These are phyloP conservation scores for Fusarium avenaceum DNA, from an alignment of 2,329 filamentous ascomycete genomes.

Conservation along the genomic window DNA sequence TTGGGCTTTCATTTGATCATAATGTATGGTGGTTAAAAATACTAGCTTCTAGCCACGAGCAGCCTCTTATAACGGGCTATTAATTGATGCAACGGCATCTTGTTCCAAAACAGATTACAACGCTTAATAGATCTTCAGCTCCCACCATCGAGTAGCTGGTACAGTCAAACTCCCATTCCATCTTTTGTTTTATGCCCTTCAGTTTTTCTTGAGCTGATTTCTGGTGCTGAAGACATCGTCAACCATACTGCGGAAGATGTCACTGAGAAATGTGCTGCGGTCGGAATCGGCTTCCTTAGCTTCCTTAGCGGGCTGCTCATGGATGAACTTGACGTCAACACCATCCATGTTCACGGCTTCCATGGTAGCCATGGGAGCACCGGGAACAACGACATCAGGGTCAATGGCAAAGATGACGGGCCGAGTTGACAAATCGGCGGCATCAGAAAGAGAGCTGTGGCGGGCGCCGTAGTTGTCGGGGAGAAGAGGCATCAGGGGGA, in stretches of 20 bases:
- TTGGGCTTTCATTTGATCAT: constrained; percentile 32
- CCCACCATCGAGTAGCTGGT: constrained; percentile 22
- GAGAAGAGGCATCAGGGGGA: constrained; percentile 70
- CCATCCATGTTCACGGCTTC: constrained; percentile 70
- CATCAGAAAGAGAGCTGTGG: constrained; percentile 59
- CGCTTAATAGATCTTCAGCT: constrained; percentile 42
- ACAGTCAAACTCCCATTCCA: constrained; percentile 8
- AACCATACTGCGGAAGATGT: constrained; percentile 70
- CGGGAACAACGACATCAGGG: constrained; percentile 65
- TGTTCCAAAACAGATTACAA: constrained; percentile 40
- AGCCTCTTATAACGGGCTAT: constrained; percentile 31
- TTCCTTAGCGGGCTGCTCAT: constrained; percentile 53
- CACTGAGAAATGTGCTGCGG: constrained; percentile 62
- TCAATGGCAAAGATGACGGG: constrained; percentile 67
- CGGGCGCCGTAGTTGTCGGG: constrained; percentile 67
- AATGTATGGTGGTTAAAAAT: constrained; percentile 26
- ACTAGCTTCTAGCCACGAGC: constrained; percentile 21
- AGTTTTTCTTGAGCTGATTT: constrained; percentile 28
- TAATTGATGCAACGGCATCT: constrained; percentile 33
- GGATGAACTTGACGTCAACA: constrained; percentile 67
- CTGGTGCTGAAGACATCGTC: constrained; percentile 59
- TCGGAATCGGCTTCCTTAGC: constrained; percentile 45
- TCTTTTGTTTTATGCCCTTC: constrained; percentile 18
- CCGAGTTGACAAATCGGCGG: constrained; percentile 59
- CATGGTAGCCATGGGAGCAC: constrained; percentile 68